Evolutionary conservation across 2,329 filamentous ascomycete species (phyloP).

Genomic region (Paraphoma sp.): DNA sequence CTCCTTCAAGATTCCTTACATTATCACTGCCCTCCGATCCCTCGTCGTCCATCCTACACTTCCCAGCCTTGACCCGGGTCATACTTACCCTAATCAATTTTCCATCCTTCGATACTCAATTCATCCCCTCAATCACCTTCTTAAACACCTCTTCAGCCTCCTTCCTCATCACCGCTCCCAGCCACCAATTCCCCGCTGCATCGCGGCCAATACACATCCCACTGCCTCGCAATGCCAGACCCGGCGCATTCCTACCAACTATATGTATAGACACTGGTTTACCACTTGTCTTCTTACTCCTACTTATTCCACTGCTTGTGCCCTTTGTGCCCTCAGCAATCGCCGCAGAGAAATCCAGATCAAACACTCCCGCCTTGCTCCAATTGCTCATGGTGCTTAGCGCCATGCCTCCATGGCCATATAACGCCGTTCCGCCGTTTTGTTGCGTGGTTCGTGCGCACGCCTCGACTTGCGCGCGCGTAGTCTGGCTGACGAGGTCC

Average conservation of each 20-base stretch:
- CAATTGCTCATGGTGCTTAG: slow-evolving; percentile 17
- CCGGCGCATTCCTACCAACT: background rate
- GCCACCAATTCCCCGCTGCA: slow-evolving; percentile 25
- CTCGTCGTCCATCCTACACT: too few relatives aligned
- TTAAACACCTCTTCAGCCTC: background rate
- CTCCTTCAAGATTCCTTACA: too few relatives aligned
- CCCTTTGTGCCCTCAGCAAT: slow-evolving; percentile 5
- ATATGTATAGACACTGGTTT: slow-evolving; percentile 8
- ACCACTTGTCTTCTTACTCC: background rate
- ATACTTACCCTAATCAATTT: background rate
- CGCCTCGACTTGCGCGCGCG: slow-evolving; percentile 22
- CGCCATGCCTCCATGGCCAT: slow-evolving; percentile 12
- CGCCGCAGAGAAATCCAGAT: slow-evolving; percentile 20
- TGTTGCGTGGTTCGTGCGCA: background rate
- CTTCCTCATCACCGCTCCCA: slow-evolving; percentile 9
- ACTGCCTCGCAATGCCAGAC: slow-evolving; percentile 9
- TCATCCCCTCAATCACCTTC: background rate
- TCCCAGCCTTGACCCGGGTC: too few relatives aligned
- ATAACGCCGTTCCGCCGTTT: slow-evolving; percentile 5
- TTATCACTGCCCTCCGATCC: too few relatives aligned
- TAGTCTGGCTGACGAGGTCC: slow-evolving; percentile 23
- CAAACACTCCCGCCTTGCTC: slow-evolving; percentile 23
- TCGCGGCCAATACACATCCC: slow-evolving; percentile 21
- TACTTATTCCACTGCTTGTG: background rate
- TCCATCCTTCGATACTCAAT: background rate